Evolutionary conservation across 495 filamentous ascomycete genomes (phyloP), one percentile per base, ranked within the genome.

Genomic region (Hypoxylon intermedium): DNA sequence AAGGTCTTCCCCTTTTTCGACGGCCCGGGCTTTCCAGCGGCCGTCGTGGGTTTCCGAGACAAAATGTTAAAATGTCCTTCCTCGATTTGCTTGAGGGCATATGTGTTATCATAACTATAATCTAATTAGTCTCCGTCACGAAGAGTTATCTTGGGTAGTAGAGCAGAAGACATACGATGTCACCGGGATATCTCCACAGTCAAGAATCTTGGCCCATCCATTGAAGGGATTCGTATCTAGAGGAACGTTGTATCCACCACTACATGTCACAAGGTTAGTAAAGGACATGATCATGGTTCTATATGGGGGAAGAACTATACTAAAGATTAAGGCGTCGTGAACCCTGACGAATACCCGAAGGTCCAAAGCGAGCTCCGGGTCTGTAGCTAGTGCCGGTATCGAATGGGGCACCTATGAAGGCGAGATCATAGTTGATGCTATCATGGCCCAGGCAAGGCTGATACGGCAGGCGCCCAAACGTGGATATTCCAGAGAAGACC

Each of bases 141-240:
- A n/a, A n/a, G n/a, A 13, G n/a, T 26, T 0, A 9, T 24, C 20
- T 45, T 12, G 16, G 21, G 37, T 12, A 16, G 6, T 46, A 23
- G 34, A 12, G 26, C 16, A 5, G 19, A 9, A 37, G 6, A 16
- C 67, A 33, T 67, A 91, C 15, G 90, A 89, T 2, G 88, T 91
- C 33, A 92, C 82, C 2, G 90, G 90, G 70, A 93, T 92, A 67
- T 94, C 90, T 54, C 90, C 90, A 71, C 89, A 93, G 77, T 93
- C 90, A 47, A 91, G 80, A 40, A 94, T 83, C 9, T 81, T 88
- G 0, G 88, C 88, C 85, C 88, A 91, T 24, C 85, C 86, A 47
- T 80, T 77, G 73, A 92, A 93, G 0, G 91, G 91, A 68, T 95
- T 95, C 13, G 92, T 85, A 6, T 84, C 84, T 2, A 90, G 85